Conservation (phyloP, 257 asterid genomes). For the Perilla frutescens region DNA sequence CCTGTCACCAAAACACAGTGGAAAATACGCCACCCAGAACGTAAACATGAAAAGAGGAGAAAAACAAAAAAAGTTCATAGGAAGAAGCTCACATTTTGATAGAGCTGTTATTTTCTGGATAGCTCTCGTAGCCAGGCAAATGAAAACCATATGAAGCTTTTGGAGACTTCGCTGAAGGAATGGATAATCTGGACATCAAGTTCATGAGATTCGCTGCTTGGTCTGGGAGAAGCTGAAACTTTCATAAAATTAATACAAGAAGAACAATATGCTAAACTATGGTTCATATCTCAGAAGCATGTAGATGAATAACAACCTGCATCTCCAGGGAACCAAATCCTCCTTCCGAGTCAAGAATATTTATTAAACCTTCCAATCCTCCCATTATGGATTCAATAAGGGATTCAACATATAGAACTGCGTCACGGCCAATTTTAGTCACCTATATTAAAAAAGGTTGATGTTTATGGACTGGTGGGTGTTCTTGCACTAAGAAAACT, state of each 20-base stretch:
- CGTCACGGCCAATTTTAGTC: constrained; percentile 94
- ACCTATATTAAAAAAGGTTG: constrained; percentile 56
- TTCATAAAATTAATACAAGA: constrained; percentile 43
- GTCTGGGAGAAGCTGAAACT: constrained; percentile 92
- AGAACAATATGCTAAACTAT: constrained; percentile 29
- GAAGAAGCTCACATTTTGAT: constrained; percentile 72
- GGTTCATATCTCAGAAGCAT: constrained; percentile 37
- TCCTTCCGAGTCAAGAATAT: constrained; percentile 98
- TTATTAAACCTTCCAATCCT: constrained; percentile 96
- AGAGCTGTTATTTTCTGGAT: constrained; percentile 86
- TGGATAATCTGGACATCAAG: constrained; percentile 79
- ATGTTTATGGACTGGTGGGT: constrained; percentile 29
- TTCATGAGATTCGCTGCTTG: constrained; percentile 99
- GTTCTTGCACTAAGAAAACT: constrained; percentile 30
- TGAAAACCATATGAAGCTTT: constrained; percentile 82
- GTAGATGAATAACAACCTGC: constrained; percentile 71
- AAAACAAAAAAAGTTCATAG: constrained; percentile 6
- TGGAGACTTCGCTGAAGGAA: constrained; percentile 81
- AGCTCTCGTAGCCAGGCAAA: constrained; percentile 93
- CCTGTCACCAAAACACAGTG: constrained; percentile 58
- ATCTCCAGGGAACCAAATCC: constrained; percentile 98
- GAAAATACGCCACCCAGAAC: constrained; percentile 18
- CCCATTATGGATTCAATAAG: constrained; percentile 98
- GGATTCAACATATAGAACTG: constrained; percentile 95
- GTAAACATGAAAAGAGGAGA: not conserved